Base-by-base conservation (phyloP, 441 rosid genomes). In the Populus trichocarpa region DNA sequence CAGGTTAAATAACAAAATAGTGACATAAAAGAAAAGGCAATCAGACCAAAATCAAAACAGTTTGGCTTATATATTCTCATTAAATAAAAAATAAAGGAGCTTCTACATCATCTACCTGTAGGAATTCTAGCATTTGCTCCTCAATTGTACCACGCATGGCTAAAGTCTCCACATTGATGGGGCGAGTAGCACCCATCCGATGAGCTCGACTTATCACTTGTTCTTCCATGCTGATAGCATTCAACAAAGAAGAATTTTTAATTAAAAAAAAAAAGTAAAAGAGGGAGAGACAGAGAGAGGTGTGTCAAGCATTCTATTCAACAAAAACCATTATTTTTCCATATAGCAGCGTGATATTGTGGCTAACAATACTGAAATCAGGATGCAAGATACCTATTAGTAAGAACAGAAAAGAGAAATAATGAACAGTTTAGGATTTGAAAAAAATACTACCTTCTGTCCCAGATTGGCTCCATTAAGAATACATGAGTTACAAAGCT, bases 391-490 rank as follows among this genome's bases (percentile, higher is more conserved):
- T 32, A 20, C 12, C 40, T 18, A 22, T 38, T 69, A 20, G 1
- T 35, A 8, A 16, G 36, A 35, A 7, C 1, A 13, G 35, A 3
- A 25, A 10, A 18, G 8, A 32, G 23, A 35, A 42, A 42, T 12
- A 22, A 59, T 6, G 42, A 61, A n/a, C n/a, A 8, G 25, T 20
- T 68, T 6, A 20, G 30, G 28, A 11, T 14, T n/a, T 20, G 18
- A 40, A 23, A 33, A 42, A 59, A 50, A 35, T 46, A 57, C 76
- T 84, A 94, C 98, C 99, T 96, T 88, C 93, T 88, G 79, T 96
- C 99, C 99, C 99, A 96, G 71, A 96, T 96, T 71, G 99, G 98
- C 86, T 96, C 98, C 98, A 96, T 94, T 78, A 94, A 78, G 83
- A 94, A 96, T 11, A 96, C 98, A 78, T 85, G 89, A 53, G 92